These are phyloP conservation scores for Hericium rajendrae DNA, from an alignment of 768 basidiomycete species.

Conservation along the genomic window DNA sequence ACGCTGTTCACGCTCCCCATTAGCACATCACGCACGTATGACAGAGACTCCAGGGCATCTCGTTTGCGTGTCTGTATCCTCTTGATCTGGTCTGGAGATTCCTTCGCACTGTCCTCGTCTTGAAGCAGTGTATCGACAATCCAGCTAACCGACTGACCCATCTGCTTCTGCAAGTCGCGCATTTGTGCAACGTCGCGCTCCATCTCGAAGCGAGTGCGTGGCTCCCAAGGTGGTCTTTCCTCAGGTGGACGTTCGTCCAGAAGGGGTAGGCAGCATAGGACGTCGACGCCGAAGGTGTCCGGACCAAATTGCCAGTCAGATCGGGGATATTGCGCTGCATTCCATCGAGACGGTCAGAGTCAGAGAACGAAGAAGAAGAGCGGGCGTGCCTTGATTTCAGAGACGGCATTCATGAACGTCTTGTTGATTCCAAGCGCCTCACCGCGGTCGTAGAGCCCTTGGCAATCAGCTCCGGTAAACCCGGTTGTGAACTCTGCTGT, in stretches of 20 bases:
- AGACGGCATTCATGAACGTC: slow-evolving; percentile 71
- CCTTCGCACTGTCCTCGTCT: slow-evolving; percentile 33
- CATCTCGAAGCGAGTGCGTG: slow-evolving; percentile 57
- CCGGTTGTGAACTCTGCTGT: slow-evolving; percentile 29
- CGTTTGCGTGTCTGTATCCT: slow-evolving; percentile 34
- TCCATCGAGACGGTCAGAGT: slow-evolving; percentile 3
- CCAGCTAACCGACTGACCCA: slow-evolving; percentile 67
- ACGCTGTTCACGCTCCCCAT: slow-evolving; percentile 41
- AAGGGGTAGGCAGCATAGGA: slow-evolving; percentile 50
- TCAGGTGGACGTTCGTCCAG: slow-evolving; percentile 45
- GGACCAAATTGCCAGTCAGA: slow-evolving; percentile 56
- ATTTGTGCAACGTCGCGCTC: slow-evolving; percentile 52
- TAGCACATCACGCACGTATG: slow-evolving; percentile 71
- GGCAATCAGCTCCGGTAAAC: slow-evolving; percentile 62
- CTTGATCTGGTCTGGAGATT: slow-evolving; percentile 30
- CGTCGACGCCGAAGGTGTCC: slow-evolving; percentile 36
- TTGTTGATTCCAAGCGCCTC: slow-evolving; percentile 81
- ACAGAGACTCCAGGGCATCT: slow-evolving; percentile 67
- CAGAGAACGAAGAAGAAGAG: slow-evolving; percentile 1
- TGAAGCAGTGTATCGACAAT: slow-evolving; percentile 62
- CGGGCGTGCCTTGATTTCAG: slow-evolving; percentile 56
- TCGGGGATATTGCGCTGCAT: slow-evolving; percentile 79
- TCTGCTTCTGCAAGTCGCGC: slow-evolving; percentile 45
- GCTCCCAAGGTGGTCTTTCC: slow-evolving; percentile 64
- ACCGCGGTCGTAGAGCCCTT: slow-evolving; percentile 61